Percentiles rank a stretch among this genome's conserved stretches.
Conservation (phyloP, 2,329 filamentous ascomycete species). For the Xylaria sp. region DNA sequence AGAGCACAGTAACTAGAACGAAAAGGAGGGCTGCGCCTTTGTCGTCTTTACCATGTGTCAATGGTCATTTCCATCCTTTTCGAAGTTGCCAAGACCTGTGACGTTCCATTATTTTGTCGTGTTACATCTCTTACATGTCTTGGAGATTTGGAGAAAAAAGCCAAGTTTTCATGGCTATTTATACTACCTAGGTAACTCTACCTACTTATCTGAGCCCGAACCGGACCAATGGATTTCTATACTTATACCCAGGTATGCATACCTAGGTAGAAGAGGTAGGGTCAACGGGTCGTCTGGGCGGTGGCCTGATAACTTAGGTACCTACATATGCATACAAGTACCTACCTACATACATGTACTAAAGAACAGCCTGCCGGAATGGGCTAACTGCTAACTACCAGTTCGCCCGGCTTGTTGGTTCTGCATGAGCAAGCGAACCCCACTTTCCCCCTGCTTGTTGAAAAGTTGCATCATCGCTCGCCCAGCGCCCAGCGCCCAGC, state of each 20-base stretch:
- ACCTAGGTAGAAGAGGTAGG: too few species aligned
- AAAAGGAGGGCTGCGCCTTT: background rate
- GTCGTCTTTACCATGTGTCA: background rate
- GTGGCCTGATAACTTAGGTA: background rate
- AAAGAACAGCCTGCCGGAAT: too few species aligned
- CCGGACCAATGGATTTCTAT: constrained; percentile 26
- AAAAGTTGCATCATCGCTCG: constrained; percentile 10
- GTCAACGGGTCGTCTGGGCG: constrained; percentile 7
- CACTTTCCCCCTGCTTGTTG: constrained; percentile 5
- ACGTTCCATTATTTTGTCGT: constrained; percentile 12
- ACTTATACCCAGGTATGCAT: too few species aligned
- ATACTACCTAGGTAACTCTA: too few species aligned
- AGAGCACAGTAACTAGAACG: background rate
- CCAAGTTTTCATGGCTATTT: too few species aligned
- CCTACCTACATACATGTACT: background rate
- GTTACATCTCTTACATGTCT: background rate
- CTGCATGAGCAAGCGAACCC: background rate
- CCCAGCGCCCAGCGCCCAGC: background rate
- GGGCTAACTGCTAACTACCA: background rate
- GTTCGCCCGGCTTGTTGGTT: constrained; percentile 13
- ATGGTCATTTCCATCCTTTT: constrained; percentile 5
- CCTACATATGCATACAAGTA: too few species aligned
- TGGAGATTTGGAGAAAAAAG: constrained; percentile 1
- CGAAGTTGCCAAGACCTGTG: constrained; percentile 22
- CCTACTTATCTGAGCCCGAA: too few species aligned